phyloP scores from a whole-genome alignment of 176 grass and related monocot species.

The Avena eriantha region DNA sequence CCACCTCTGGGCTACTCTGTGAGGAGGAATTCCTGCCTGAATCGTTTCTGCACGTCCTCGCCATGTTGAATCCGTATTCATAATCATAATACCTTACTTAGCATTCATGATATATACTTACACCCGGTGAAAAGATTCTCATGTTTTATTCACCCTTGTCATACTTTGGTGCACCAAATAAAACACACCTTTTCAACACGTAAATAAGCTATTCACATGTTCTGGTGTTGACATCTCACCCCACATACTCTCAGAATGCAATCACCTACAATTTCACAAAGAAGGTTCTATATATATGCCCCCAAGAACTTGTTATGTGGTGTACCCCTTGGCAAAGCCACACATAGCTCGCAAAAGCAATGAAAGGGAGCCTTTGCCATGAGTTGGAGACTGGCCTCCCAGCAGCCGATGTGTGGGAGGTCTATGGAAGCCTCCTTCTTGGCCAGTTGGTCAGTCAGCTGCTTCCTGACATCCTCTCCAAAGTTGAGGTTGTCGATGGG shows the following conservation, averaged over 20 bases:
- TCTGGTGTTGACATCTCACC: not conserved
- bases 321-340: not conserved
- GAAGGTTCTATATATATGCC: not conserved
- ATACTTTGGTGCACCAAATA: not conserved
- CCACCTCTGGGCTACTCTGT: no score
- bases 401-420: conserved; percentile 23
- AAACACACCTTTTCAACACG: not conserved
- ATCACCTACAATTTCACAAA: not conserved
- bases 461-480: conserved; percentile 30
- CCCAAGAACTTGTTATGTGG: not conserved
- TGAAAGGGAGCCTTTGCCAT: conserved; percentile 36
- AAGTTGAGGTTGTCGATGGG: conserved; percentile 39
- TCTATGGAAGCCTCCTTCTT: conserved; percentile 29
- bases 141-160: no score
- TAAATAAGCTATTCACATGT: not conserved
- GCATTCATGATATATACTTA: no score
- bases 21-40: no score
- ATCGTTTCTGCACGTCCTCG: no score
- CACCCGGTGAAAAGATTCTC: no score
- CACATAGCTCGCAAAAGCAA: not conserved
- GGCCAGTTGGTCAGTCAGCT: conserved; percentile 12
- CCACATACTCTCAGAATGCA: not conserved
- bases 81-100: no score
- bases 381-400: conserved; percentile 27
- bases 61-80: no score